Conservation (phyloP, 2,329 filamentous ascomycete genomes). For the Lachnellula subtilissima region DNA sequence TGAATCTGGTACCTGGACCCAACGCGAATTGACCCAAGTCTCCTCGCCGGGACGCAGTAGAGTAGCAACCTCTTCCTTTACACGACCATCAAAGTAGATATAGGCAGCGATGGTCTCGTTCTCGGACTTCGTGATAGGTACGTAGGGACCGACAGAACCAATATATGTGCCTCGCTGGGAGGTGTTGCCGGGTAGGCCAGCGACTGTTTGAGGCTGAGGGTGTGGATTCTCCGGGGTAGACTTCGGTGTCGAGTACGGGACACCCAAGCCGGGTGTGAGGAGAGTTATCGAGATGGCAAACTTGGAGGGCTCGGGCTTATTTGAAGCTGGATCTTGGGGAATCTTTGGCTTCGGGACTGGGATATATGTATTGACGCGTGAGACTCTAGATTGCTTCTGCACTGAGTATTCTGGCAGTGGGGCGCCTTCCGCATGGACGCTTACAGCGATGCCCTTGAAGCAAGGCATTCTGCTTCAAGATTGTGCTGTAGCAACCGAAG, state of each 20-base stretch:
- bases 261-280: slow-evolving; percentile 78
- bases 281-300: slow-evolving; percentile 98
- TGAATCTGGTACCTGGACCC: slow-evolving; percentile 88
- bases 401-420: slow-evolving; percentile 91
- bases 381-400: slow-evolving; percentile 85
- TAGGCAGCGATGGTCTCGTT: slow-evolving; percentile 98
- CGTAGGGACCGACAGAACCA: slow-evolving; percentile 72
- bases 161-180: slow-evolving; percentile 47
- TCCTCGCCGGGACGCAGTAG: slow-evolving; percentile 88
- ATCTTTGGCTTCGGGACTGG: slow-evolving; percentile 87
- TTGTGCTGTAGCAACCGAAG: slow-evolving; percentile 21
- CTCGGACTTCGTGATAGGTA: slow-evolving; percentile 83
- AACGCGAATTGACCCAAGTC: slow-evolving; percentile 97
- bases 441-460: slow-evolving; percentile 98
- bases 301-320: slow-evolving; percentile 84
- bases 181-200: slow-evolving; percentile 55
- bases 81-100: slow-evolving; percentile 95
- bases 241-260: slow-evolving; percentile 90
- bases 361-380: slow-evolving; percentile 95
- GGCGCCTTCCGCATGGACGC: slow-evolving; percentile 77
- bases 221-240: slow-evolving; percentile 69
- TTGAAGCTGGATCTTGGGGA: slow-evolving; percentile 53
- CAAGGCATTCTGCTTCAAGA: slow-evolving; percentile 64
- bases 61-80: slow-evolving; percentile 95
- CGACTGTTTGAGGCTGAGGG: slow-evolving; percentile 78